Evolutionary conservation across 2,329 filamentous ascomycete genomes (phyloP).

Genomic region (Proliferodiscus dingleyae): DNA sequence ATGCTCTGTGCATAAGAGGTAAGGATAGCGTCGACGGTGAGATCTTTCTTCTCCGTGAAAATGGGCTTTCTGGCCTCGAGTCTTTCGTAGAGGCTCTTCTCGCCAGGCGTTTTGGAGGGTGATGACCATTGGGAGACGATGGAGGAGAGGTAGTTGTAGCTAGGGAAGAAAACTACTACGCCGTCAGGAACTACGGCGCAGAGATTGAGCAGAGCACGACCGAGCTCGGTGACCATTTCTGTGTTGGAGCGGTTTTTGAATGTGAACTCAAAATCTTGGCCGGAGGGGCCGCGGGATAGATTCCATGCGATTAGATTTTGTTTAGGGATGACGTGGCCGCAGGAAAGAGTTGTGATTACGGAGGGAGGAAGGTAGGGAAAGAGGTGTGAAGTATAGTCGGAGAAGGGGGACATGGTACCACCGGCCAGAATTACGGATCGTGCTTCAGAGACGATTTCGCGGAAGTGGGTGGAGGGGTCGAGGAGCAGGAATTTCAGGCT

Average conservation of each 20-base stretch:
- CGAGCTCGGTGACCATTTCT: slow-evolving; percentile 68
- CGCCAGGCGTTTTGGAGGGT: slow-evolving; percentile 5
- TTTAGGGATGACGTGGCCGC: slow-evolving; percentile 86
- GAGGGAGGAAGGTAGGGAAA: slow-evolving; percentile 66
- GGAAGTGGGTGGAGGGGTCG: slow-evolving; percentile 87
- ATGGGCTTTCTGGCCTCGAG: slow-evolving; percentile 56
- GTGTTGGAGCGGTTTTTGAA: slow-evolving; percentile 64
- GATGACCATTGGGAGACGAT: slow-evolving; percentile 61
- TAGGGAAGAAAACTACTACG: slow-evolving; percentile 91
- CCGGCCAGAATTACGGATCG: slow-evolving; percentile 86
- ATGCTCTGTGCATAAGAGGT: slow-evolving; percentile 68
- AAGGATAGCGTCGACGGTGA: slow-evolving; percentile 58
- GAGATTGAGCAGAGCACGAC: slow-evolving; percentile 65
- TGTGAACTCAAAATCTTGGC: slow-evolving; percentile 74
- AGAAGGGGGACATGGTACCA: slow-evolving; percentile 96
- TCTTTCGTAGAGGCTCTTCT: slow-evolving; percentile 51
- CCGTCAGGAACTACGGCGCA: slow-evolving; percentile 77
- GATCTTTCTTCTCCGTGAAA: slow-evolving; percentile 53
- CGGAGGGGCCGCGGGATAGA: slow-evolving; percentile 46
- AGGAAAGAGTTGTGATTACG: slow-evolving; percentile 77
- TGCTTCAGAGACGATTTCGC: slow-evolving; percentile 77
- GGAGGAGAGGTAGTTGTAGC: slow-evolving; percentile 81
- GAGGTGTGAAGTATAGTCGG: slow-evolving; percentile 80
- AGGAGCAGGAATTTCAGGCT: slow-evolving; percentile 80
- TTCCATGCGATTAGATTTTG: slow-evolving; percentile 77